phyloP scores from a whole-genome alignment of 2,329 filamentous ascomycete genomes.

The Penicillium griseofulvum region DNA sequence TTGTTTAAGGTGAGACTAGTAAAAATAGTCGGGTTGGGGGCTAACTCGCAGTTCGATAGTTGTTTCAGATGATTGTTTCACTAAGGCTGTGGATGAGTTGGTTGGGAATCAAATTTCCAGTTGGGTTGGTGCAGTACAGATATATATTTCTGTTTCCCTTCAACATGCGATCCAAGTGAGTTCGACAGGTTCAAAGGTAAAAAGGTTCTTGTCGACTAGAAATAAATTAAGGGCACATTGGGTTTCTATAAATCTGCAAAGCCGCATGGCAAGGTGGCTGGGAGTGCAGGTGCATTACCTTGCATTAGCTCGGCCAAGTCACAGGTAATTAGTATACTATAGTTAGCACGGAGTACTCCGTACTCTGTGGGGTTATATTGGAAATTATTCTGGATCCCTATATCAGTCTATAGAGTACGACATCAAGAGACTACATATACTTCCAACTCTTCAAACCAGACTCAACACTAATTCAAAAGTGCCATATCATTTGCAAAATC shows the following conservation, averaged over 20 bases:
- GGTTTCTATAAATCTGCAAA: background rate
- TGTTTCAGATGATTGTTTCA: background rate
- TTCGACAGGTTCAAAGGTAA: background rate
- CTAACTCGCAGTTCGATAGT: background rate
- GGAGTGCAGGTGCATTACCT: background rate
- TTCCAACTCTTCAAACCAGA: background rate
- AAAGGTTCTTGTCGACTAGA: background rate
- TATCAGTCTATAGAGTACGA: background rate
- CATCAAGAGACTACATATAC: background rate
- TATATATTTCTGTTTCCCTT: background rate
- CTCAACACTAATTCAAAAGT: background rate
- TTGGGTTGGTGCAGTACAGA: background rate
- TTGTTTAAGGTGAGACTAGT: background rate
- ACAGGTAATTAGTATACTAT: background rate
- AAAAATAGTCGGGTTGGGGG: background rate
- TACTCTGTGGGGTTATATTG: background rate
- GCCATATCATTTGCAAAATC: constrained; percentile 6
- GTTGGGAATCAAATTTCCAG: background rate
- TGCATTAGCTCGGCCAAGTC: background rate
- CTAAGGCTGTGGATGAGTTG: background rate
- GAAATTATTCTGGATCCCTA: background rate
- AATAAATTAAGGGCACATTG: background rate
- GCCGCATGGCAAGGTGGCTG: background rate
- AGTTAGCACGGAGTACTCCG: background rate
- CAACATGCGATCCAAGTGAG: background rate